Base-by-base conservation (phyloP, 148 eudicot genomes). In the Nyssa sinensis region DNA sequence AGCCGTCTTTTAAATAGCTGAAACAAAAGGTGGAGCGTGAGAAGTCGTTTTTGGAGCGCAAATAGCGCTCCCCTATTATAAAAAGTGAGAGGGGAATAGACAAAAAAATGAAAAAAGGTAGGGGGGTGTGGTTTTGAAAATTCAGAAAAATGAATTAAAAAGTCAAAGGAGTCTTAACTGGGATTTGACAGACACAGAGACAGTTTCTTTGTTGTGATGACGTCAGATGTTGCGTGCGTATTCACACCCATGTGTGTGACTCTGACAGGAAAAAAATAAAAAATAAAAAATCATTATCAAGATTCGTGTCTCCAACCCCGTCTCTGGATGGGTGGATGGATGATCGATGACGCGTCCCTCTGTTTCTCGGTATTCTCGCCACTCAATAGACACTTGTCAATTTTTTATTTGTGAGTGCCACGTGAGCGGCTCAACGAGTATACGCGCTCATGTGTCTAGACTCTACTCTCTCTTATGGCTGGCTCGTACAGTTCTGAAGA, bases 161-260 rank as follows among this genome's bases (percentile, higher is more conserved):
- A 55, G 59, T 55, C 59, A 55, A 55, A 55, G 1, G 1, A 55
- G 59, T 55, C 59, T 2, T 37, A 55, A 55, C 23, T 55, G 59
- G 21, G 59, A 55, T 55, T 55, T 7, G 59, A 55, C 59, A 55
- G 59, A 55, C 59, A 55, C n/a, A n/a, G n/a, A 55, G 59, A 55
- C 6, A 55, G 59, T 55, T 19, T 55, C 24, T 3, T 19, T 49
- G 57, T 49, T 19, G 57, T 49, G 59, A 5, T 55, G 59, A 55
- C 59, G 25, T 55, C 59, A 55, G 23, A 55, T 2, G 59, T 55
- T 55, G 59, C 59, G 59, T 55, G 59, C 21, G 4, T 55, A 7
- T 55, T 55, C 3, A 0, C 23, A 37, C 44, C 4, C 44, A 37
- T 37, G 44, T 37, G 44, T 37, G 44, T 37, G 5, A 37, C 44